Conservation (phyloP, 495 filamentous ascomycete species). For the Podospora bellae-mahoneyi region DNA sequence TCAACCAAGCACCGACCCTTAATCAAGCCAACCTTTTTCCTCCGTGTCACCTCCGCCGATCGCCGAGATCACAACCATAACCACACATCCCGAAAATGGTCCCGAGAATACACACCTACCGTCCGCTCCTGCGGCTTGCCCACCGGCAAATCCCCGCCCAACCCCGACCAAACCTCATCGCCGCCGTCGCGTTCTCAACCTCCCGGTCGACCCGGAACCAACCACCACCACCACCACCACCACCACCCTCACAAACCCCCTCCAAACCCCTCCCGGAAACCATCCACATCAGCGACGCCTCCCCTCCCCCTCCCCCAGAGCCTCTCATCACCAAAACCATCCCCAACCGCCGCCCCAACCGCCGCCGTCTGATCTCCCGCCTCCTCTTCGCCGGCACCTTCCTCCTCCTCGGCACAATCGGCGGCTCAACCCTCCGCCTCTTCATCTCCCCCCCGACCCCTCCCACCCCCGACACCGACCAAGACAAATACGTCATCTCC, state of each 20-base stretch:
- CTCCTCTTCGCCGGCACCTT: constrained; percentile 33
- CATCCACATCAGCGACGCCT: neutral
- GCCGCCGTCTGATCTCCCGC: neutral
- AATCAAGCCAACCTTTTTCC: neutral
- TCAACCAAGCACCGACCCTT: neutral
- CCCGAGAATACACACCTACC: constrained; percentile 14
- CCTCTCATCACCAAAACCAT: constrained; percentile 3
- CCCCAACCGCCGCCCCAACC: neutral
- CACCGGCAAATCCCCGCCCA: neutral
- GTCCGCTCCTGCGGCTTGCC: constrained; percentile 14
- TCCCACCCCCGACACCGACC: constrained; percentile 29
- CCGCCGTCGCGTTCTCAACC: neutral
- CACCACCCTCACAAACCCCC: neutral
- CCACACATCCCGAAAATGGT: constrained; percentile 5
- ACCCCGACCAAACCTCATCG: neutral
- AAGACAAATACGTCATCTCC: constrained; percentile 35
- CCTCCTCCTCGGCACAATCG: constrained; percentile 37
- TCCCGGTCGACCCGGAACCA: constrained; percentile 8
- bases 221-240: neutral
- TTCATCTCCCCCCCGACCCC: constrained; percentile 39
- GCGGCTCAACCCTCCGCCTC: constrained; percentile 33
- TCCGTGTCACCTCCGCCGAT: neutral
- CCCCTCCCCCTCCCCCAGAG: neutral
- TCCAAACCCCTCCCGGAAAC: neutral
- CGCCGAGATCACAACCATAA: neutral